Conservation (phyloP, 805 yeast species). For the Vanderwaltozyma verrucispora region DNA sequence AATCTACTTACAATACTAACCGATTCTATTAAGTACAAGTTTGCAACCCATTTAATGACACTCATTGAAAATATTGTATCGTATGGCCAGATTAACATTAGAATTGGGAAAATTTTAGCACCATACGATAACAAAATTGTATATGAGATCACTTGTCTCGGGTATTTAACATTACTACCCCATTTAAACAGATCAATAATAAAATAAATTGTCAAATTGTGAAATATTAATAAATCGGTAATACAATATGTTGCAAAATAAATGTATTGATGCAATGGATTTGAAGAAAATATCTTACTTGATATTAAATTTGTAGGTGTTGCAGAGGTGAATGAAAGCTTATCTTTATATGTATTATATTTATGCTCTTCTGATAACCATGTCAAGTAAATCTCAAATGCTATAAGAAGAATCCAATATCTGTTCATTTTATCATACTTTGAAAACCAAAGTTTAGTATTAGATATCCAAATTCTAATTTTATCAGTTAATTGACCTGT, state of each 20-base stretch:
- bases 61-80: constrained; percentile 61
- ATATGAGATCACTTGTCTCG: constrained; percentile 36
- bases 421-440: constrained; percentile 30
- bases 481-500: constrained; percentile 1
- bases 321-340: too few species aligned
- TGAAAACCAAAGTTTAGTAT: constrained; percentile 12
- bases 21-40: constrained; percentile 57
- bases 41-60: constrained; percentile 50
- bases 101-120: constrained; percentile 76
- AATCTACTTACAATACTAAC: constrained; percentile 35
- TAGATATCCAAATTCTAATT: constrained; percentile 3
- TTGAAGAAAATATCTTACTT: constrained; percentile 24
- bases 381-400: constrained; percentile 80
- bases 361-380: constrained; percentile 79
- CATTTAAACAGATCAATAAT: constrained; percentile 22
- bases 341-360: neutral
- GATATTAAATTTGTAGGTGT: constrained; percentile 15
- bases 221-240: constrained; percentile 35
- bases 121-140: constrained; percentile 69
- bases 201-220: constrained; percentile 27
- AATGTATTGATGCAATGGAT: constrained; percentile 41
- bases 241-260: constrained; percentile 46
- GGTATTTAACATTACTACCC: constrained; percentile 16
- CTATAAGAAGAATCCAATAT: constrained; percentile 48
- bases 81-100: constrained; percentile 96